phyloP scores from a whole-genome alignment of 2,329 filamentous ascomycete genomes.

The Bipolaris zeicola region DNA sequence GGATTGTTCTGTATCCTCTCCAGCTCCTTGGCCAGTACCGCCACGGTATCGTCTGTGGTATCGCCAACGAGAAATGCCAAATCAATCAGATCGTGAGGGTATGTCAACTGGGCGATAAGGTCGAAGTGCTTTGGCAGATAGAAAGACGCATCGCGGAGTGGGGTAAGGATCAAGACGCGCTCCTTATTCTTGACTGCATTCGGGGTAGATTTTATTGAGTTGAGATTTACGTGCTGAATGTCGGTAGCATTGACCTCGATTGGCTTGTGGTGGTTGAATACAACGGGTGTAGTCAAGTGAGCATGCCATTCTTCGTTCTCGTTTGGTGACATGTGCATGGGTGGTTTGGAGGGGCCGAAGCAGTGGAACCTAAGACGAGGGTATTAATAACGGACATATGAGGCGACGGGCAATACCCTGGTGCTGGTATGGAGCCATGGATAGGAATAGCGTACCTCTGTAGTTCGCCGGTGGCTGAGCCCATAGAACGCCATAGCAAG shows the following conservation, averaged over 20 bases:
- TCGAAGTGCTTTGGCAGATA: constrained; percentile 92
- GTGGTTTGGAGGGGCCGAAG: constrained; percentile 93
- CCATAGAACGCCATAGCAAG: constrained; percentile 86
- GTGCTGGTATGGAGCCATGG: neutral
- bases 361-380: constrained; percentile 79
- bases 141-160: constrained; percentile 83
- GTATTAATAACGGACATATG: constrained; percentile 26
- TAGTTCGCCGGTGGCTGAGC: constrained; percentile 81
- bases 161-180: constrained; percentile 88
- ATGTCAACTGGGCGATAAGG: constrained; percentile 84
- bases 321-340: constrained; percentile 91
- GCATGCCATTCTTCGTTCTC: constrained; percentile 89
- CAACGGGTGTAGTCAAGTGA: constrained; percentile 87
- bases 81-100: constrained; percentile 94
- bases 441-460: constrained; percentile 70
- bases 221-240: constrained; percentile 83
- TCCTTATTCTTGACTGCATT: constrained; percentile 82
- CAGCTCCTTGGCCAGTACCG: constrained; percentile 82
- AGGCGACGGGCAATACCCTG: neutral
- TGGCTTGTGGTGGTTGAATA: constrained; percentile 94
- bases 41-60: constrained; percentile 86
- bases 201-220: constrained; percentile 78
- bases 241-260: constrained; percentile 80
- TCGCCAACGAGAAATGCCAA: constrained; percentile 94
- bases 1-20: constrained; percentile 81